Percentiles rank a stretch among this genome's conserved stretches.
phyloP scores from a whole-genome alignment of 1,284 basidiomycete species.

The Trametes hirsuta region DNA sequence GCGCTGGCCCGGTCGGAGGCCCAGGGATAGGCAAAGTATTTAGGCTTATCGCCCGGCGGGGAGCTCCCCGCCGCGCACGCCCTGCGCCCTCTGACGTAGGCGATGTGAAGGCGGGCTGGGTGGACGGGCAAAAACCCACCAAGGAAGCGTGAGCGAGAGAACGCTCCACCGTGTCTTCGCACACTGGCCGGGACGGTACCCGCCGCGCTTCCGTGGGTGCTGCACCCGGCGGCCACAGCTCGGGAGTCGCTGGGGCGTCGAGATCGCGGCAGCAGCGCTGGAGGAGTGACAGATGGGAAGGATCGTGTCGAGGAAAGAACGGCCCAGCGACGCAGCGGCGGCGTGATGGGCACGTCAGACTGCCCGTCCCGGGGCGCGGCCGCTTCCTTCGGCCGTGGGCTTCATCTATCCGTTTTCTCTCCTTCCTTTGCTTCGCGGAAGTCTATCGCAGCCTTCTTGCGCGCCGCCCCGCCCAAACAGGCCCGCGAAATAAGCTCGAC shows the following conservation, averaged over 20 bases:
- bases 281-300: not conserved
- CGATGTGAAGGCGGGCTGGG: too few relatives aligned
- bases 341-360: constrained; percentile 5
- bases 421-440: constrained; percentile 6
- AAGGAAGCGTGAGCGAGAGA: too few relatives aligned
- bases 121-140: too few relatives aligned
- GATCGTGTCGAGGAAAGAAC: not conserved
- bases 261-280: not conserved
- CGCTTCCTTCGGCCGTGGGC: constrained; percentile 2
- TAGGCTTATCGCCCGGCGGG: too few relatives aligned
- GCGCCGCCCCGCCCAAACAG: not conserved
- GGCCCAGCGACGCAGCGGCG: not conserved
- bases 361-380: not conserved
- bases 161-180: too few relatives aligned
- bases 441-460: not conserved
- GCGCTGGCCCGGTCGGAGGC: too few relatives aligned
- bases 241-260: not conserved
- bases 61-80: too few relatives aligned
- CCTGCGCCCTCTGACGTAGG: too few relatives aligned
- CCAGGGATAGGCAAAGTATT: too few relatives aligned
- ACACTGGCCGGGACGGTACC: too few relatives aligned
- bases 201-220: too few relatives aligned
- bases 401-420: constrained; percentile 14
- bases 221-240: too few relatives aligned
- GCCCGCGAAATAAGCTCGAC: constrained; percentile 5